These are phyloP conservation scores for Mortierella sp. DNA, from an alignment of 371 early-diverging fungal species.

Conservation along the genomic window DNA sequence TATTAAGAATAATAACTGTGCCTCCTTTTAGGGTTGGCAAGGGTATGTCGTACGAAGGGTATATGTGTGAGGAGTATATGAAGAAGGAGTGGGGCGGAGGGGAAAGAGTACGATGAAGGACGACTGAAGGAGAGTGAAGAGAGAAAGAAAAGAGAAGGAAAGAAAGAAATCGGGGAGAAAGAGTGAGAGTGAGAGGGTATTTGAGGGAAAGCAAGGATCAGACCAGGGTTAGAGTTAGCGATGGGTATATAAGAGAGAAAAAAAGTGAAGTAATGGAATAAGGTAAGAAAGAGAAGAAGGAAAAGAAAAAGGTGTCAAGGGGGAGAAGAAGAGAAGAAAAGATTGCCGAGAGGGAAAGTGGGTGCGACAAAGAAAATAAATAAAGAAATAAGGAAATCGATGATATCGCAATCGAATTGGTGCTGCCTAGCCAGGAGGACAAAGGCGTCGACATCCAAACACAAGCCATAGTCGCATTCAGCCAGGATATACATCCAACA, in stretches of 20 bases:
- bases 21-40: not conserved
- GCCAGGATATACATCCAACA: too few relatives aligned
- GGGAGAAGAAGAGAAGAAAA: not conserved
- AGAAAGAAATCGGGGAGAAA: too few relatives aligned
- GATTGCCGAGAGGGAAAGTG: not conserved
- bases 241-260: not conserved
- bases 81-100: not conserved
- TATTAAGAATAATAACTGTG: not conserved
- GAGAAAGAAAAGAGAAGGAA: not conserved
- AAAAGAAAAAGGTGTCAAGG: not conserved
- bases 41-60: not conserved
- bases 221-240: too few relatives aligned
- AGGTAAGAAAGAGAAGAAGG: not conserved
- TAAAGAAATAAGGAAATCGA: not conserved
- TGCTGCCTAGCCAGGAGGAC: too few relatives aligned
- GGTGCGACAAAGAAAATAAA: not conserved
- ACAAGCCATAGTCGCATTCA: too few relatives aligned
- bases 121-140: not conserved
- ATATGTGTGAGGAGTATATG: not conserved
- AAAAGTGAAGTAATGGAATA: not conserved
- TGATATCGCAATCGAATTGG: too few relatives aligned
- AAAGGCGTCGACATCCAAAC: too few relatives aligned
- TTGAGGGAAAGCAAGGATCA: too few relatives aligned
- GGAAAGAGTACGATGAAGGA: not conserved
- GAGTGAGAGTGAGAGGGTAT: too few relatives aligned